Evolutionary conservation across 441 rosid species (phyloP).

Genomic region (Adansonia gregorii): DNA sequence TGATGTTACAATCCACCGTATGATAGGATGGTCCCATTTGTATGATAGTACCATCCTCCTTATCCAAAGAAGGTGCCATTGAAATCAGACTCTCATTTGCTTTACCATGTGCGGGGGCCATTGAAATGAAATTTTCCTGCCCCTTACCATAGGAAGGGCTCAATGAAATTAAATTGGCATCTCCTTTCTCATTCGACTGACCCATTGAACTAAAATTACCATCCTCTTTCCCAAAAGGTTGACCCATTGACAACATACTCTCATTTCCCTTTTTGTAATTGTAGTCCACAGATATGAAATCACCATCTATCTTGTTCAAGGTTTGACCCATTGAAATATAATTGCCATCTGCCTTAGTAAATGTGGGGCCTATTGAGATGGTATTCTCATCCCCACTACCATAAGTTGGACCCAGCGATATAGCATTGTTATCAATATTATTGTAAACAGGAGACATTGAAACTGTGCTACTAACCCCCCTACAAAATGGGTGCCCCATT

Average conservation of each 20-base stretch:
- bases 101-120: conserved; percentile 40
- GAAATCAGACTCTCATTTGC: conserved; percentile 44
- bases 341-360: conserved; percentile 33
- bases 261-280: conserved; percentile 44
- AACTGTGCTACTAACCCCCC: conserved; percentile 33
- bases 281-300: conserved; percentile 40
- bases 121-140: conserved; percentile 40
- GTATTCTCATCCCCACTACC: conserved; percentile 33
- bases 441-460: conserved; percentile 34
- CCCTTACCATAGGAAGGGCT: conserved; percentile 44
- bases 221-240: conserved; percentile 43
- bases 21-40: conserved; percentile 37
- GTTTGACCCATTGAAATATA: conserved; percentile 40
- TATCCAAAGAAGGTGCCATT: conserved; percentile 39
- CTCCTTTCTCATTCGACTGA: conserved; percentile 43
- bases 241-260: conserved; percentile 44
- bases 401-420: conserved; percentile 40
- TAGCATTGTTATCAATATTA: conserved; percentile 34
- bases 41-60: conserved; percentile 41
- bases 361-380: conserved; percentile 37
- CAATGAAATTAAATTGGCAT: conserved; percentile 39
- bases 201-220: conserved; percentile 43
- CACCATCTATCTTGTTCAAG: conserved; percentile 41
- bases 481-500: conserved; percentile 34
- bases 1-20: conserved; percentile 38